These are phyloP conservation scores for Carex parvula DNA, from an alignment of 176 grass and related monocot genomes.

Conservation along the genomic window DNA sequence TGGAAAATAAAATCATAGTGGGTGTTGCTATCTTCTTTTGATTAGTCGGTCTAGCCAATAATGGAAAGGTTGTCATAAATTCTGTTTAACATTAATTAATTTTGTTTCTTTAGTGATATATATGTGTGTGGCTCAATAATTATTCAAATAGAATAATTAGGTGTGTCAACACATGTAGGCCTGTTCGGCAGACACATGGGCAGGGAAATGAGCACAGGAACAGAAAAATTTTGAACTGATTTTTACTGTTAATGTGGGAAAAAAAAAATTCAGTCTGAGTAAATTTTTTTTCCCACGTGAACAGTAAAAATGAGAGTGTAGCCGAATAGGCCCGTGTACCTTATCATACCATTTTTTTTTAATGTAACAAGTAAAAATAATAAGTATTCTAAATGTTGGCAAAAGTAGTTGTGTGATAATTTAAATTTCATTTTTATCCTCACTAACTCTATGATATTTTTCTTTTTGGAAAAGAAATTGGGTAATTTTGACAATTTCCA, in stretches of 20 bases:
- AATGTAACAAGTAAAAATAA: background rate
- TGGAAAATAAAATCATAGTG: background rate
- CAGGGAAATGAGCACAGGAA: too few relatives aligned
- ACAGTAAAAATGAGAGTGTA: too few relatives aligned
- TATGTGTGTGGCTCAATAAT: background rate
- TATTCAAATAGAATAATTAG: too few relatives aligned
- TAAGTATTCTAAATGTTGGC: background rate
- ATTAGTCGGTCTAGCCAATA: background rate
- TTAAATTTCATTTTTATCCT: background rate
- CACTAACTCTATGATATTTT: background rate
- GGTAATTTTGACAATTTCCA: background rate
- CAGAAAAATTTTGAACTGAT: too few relatives aligned
- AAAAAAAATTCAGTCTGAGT: too few relatives aligned
- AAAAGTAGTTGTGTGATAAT: background rate
- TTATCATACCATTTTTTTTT: too few relatives aligned
- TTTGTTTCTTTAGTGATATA: background rate
- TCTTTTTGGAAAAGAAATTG: background rate
- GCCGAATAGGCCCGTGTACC: too few relatives aligned
- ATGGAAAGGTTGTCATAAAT: constrained; percentile 10
- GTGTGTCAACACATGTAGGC: too few relatives aligned
- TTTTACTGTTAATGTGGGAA: too few relatives aligned
- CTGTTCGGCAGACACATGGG: too few relatives aligned
- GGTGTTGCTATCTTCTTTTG: constrained; percentile 8
- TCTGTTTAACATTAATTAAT: background rate
- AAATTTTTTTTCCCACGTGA: too few relatives aligned